Conservation (phyloP, 1,139 yeast species). For the Suhomyces chickasaworum region DNA sequence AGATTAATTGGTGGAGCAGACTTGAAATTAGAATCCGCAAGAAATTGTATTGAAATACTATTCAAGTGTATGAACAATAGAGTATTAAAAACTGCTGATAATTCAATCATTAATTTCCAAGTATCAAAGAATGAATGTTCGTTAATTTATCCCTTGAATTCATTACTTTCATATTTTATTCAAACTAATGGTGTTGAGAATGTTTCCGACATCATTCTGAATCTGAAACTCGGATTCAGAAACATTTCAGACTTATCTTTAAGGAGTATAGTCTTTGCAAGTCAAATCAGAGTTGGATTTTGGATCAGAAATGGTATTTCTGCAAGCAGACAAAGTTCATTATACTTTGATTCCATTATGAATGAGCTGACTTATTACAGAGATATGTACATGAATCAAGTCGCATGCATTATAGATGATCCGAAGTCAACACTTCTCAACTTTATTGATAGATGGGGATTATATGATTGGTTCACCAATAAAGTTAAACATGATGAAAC, state of each 20-base stretch:
- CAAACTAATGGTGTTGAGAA: conserved; percentile 32
- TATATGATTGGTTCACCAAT: conserved; percentile 54
- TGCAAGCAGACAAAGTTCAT: conserved; percentile 49
- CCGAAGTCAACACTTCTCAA: conserved; percentile 47
- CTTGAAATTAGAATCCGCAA: conserved; percentile 21
- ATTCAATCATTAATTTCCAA: conserved; percentile 41
- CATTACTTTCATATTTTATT: conserved; percentile 50
- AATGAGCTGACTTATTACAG: conserved; percentile 39
- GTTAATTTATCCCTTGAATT: conserved; percentile 60
- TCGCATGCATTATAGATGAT: conserved; percentile 49
- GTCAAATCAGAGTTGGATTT: conserved; percentile 77
- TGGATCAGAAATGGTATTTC: conserved; percentile 88
- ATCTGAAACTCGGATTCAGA: conserved; percentile 32
- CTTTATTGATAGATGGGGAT: conserved; percentile 63
- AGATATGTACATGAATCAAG: conserved; percentile 61
- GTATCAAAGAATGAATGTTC: conserved; percentile 55
- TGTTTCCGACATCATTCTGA: conserved; percentile 20
- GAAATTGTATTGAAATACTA: conserved; percentile 20
- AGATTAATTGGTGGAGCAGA: conserved; percentile 44
- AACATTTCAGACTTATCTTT: conserved; percentile 57
- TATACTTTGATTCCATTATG: conserved; percentile 38
- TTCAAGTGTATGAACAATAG: conserved; percentile 31
- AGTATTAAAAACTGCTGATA: conserved; percentile 29
- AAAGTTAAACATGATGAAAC: conserved; percentile 40
- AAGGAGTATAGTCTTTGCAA: conserved; percentile 62